Evolutionary conservation across 768 basidiomycete species (phyloP), one percentile per base, ranked within the genome.

Genomic region (Podaxis rugospora): DNA sequence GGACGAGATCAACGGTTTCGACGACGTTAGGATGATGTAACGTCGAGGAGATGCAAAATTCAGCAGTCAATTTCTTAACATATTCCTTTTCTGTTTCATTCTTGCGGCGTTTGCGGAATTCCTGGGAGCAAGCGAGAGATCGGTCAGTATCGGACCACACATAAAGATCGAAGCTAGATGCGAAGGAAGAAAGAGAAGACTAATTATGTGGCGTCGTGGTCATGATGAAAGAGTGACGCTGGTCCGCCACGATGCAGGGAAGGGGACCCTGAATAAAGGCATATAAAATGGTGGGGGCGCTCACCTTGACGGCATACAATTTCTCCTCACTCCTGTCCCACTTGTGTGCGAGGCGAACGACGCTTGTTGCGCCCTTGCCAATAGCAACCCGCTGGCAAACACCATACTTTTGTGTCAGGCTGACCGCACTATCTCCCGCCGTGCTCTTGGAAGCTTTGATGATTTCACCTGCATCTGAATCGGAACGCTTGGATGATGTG

Each of bases 21-120:
- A 98, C 95, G 68, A 98, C 85, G 72, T 98, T 98, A 69, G 86
- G 78, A 70, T 96, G 95, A 71, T 93, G 93, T 28, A 98, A 75
- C 1, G 95, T 97, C 39, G 95, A 97, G 47, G 93, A 95, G 64
- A 98, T 98, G 75, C 95, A 98, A 76, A 98, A 98, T 72, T 98
- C 96, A 25, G 96, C 94, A 5, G 96, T 99, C 67, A 99, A 89
- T 75, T 99, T 99, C 86, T 99, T 99, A 78, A 99, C 88, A 69
- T 99, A 99, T 78, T 99, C 96, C 74, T 97, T 97, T 76, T 99
- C 96, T 4, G 95, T 87, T 78, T 99, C 96, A 69, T 96, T 97
- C 84, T 95, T 96, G 67, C 96, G 86, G 64, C 96, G 86, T 74
- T 97, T 98, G 55, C 96, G 90, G 81, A 99, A 99, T 76, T 99